Evolutionary conservation across 257 asterid species (phyloP), one percentile per base, ranked within the genome.

Genomic region (Nicotiana paniculata): DNA sequence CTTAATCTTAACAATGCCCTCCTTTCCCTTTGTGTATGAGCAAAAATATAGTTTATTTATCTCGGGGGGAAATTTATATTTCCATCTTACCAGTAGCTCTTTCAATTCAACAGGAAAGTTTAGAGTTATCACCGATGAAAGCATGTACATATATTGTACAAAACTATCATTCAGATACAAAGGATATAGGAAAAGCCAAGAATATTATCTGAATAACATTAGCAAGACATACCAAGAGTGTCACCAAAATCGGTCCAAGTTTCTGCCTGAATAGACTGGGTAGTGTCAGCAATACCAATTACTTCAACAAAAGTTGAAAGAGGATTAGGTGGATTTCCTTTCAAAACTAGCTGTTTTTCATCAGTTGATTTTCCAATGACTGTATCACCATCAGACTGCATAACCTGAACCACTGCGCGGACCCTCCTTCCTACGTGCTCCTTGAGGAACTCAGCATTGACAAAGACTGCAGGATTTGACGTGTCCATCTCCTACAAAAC

Each of bases 221-320:
- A 26, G 43, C 5, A 51, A 51, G 79, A 51, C 79, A 55, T 91
- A 96, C 98, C 99, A 32, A 96, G 77, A 37, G 57, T 54, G 63
- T 95, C 99, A 0, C 99, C 98, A 17, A 94, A 96, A 84, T 96
- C 94, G 79, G 91, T 90, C 97, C 97, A 94, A 39, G 88, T 89
- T 13, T 96, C 97, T 54, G 97, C 94, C 63, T 55, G 84, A 85
- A 96, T 91, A 18, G 98, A 94, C 53, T 91, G 92, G 80, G 84
- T 67, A 78, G 84, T 72, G 59, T 94, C 98, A 46, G 99, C 99
- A 28, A 96, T 87, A 65, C 99, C 99, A 82, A 94, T 89, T 9
- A 96, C 97, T 89, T 96, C 99, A 6, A 96, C 93, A 82, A 91
- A 96, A 39, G 95, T 88, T 15, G 97, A 77, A 67, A 88, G 95